Evolutionary conservation across 768 basidiomycete species (phyloP), one percentile per base, ranked within the genome.

Genomic region (Russula vinacea): DNA sequence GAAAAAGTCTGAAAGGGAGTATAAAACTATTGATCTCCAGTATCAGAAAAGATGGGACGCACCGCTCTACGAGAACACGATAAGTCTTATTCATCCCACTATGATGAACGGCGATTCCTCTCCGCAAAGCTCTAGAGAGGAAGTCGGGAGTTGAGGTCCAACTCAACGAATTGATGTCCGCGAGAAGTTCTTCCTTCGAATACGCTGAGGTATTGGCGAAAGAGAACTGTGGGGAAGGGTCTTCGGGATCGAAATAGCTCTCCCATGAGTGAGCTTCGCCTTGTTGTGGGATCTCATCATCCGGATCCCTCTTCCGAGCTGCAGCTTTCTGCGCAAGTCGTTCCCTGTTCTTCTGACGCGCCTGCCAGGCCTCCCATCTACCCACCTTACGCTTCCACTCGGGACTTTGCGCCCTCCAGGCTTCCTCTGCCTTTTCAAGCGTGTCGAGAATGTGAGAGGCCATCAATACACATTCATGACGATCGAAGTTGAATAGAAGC

Each of bases 61-160:
- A 83, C 84, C 81, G 81, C 77, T 88, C 85, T 0, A 88, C 76
- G 0, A 85, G 66, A 51, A 77, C 76, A 47, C 86, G 74, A 70
- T 89, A 89, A 1, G 73, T 72, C 69, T 81, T 85, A 65, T 83
- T 82, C 86, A 90, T 86, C 24, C 88, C 88, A 10, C 83, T 69
- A 71, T 89, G 88, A 68, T 90, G 88, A 13, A 90, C 80, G 0
- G 81, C 88, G 33, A 90, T 81, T 35, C 88, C 88, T 37, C 88
- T 76, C 55, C 72, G 71, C 54, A 90, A 73, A 7, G 83, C 83
- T 13, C 60, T 63, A 29, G 84, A 57, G 5, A 79, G 77, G 81
- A 83, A 84, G n/a, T 53, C 29, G 2, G 76, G 78, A 1, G 74
- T 71, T 2, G 68, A 67, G 9, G 70, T 72, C 58, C 74, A 78